A percentile compares a stretch with the other conserved stretches of the same genome.
These are phyloP conservation scores for Dactylellina parvicollis DNA, from an alignment of 2,329 filamentous ascomycete species.

Conservation along the genomic window DNA sequence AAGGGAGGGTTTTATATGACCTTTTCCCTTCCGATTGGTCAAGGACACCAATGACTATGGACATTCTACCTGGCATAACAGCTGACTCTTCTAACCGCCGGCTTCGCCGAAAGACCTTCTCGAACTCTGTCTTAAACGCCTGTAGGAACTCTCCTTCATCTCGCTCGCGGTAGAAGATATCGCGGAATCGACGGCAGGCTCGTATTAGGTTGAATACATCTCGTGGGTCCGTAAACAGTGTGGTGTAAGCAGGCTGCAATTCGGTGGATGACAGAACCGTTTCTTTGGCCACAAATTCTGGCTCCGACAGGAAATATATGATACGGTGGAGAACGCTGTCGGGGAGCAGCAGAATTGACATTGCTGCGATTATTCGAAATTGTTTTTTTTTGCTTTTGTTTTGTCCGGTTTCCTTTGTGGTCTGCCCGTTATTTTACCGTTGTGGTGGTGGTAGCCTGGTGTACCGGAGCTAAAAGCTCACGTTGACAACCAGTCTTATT, in stretches of 20 bases:
- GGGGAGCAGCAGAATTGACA: conserved; percentile 50
- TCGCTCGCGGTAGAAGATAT: conserved; percentile 30
- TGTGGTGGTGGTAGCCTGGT: conserved; percentile 39
- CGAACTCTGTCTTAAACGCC: conserved; percentile 50
- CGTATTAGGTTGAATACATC: conserved; percentile 52
- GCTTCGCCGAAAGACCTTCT: conserved; percentile 53
- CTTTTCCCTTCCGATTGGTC: conserved; percentile 52
- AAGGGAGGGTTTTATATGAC: conserved; percentile 53
- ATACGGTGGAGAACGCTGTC: conserved; percentile 49
- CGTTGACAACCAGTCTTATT: conserved; percentile 44
- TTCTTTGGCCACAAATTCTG: conserved; percentile 47
- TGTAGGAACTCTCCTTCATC: conserved; percentile 46
- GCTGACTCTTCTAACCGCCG: conserved; percentile 51
- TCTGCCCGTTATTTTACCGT: conserved; percentile 25
- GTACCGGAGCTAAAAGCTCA: conserved; percentile 53
- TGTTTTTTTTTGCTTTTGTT: conserved; percentile 34
- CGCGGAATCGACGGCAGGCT: conserved; percentile 51
- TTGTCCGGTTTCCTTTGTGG: conserved; percentile 16
- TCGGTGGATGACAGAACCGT: conserved; percentile 39
- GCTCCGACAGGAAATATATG: conserved; percentile 52
- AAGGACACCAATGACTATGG: conserved; percentile 54
- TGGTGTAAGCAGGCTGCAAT: conserved; percentile 49
- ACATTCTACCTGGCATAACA: conserved; percentile 54
- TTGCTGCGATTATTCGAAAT: conserved; percentile 19
- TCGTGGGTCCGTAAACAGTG: conserved; percentile 47